Evolutionary conservation across 148 eudicot genomes (phyloP).

Genomic region (Fallopia convolvulus): DNA sequence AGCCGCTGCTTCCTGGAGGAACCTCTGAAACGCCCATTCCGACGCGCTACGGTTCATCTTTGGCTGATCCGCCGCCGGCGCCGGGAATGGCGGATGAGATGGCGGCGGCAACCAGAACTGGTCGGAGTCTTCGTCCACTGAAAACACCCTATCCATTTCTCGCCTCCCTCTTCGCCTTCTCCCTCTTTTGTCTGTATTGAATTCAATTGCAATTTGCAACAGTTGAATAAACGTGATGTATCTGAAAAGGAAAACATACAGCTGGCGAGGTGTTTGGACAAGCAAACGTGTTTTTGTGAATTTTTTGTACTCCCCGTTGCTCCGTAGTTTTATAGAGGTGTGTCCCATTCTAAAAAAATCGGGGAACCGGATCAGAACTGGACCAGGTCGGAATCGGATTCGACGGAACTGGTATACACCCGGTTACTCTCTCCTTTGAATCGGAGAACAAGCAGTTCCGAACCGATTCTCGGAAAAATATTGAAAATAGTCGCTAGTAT

Average conservation of each 20-base stretch:
- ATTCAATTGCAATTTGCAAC: not conserved
- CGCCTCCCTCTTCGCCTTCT: slow-evolving; percentile 3
- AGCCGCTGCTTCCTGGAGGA: slow-evolving; percentile 44
- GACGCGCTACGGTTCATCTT: slow-evolving; percentile 74
- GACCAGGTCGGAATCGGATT: too few species aligned
- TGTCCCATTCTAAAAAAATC: too few species aligned
- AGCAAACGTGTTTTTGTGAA: not conserved
- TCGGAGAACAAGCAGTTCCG: too few species aligned
- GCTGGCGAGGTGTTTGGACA: not conserved
- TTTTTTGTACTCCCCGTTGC: not conserved
- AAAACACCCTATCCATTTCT: slow-evolving; percentile 57
- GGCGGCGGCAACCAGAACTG: slow-evolving; percentile 45
- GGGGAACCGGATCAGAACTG: too few species aligned
- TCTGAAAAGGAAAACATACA: not conserved
- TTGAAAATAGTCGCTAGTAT: too few species aligned
- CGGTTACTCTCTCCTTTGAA: too few species aligned
- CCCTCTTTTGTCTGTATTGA: not conserved
- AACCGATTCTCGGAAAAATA: too few species aligned
- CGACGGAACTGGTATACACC: too few species aligned
- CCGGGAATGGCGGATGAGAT: slow-evolving; percentile 16
- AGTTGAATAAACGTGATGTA: not conserved
- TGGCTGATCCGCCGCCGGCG: slow-evolving; percentile 14
- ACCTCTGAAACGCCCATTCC: slow-evolving; percentile 83
- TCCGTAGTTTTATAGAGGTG: too few species aligned
- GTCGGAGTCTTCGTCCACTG: slow-evolving; percentile 53